These are phyloP conservation scores for Colletotrichum camelliae DNA, from an alignment of 2,329 filamentous ascomycete species.

Conservation along the genomic window DNA sequence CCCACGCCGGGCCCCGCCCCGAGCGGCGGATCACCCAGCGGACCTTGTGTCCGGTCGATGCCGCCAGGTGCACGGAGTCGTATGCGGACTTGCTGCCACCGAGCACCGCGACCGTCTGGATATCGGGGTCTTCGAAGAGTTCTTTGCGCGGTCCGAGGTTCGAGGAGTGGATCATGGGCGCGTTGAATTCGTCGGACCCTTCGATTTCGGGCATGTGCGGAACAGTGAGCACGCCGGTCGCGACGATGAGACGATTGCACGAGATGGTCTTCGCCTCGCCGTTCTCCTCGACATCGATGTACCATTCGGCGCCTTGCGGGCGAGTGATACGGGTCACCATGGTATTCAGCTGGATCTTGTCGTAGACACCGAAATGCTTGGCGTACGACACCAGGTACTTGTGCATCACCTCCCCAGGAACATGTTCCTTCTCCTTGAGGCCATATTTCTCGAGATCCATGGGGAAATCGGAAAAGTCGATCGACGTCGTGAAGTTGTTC, in stretches of 20 bases:
- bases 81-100: constrained; percentile 68
- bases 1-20: constrained; percentile 62
- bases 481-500: constrained; percentile 45
- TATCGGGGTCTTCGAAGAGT: constrained; percentile 35
- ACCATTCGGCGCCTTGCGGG: constrained; percentile 35
- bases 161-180: constrained; percentile 62
- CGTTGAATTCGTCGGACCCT: constrained; percentile 54
- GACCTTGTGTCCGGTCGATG: constrained; percentile 56
- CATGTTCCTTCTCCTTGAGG: constrained; percentile 43
- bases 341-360: constrained; percentile 54
- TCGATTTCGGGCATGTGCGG: constrained; percentile 58
- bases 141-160: constrained; percentile 47
- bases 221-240: constrained; percentile 65
- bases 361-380: constrained; percentile 54
- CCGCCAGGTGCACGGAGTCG: constrained; percentile 66
- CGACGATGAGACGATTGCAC: constrained; percentile 60
- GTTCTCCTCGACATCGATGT: constrained; percentile 22
- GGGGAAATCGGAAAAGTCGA: constrained; percentile 42
- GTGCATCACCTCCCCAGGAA: constrained; percentile 61
- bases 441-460: constrained; percentile 35
- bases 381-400: constrained; percentile 63
- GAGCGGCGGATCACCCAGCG: constrained; percentile 63
- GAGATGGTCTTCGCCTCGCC: constrained; percentile 23
- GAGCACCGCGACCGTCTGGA: constrained; percentile 54
- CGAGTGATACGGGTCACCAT: constrained; percentile 54